Evolutionary conservation across 108 stramenopile genomes (phyloP), one percentile per base, ranked within the genome.

Genomic region (Fistulifera pelliculosa): DNA sequence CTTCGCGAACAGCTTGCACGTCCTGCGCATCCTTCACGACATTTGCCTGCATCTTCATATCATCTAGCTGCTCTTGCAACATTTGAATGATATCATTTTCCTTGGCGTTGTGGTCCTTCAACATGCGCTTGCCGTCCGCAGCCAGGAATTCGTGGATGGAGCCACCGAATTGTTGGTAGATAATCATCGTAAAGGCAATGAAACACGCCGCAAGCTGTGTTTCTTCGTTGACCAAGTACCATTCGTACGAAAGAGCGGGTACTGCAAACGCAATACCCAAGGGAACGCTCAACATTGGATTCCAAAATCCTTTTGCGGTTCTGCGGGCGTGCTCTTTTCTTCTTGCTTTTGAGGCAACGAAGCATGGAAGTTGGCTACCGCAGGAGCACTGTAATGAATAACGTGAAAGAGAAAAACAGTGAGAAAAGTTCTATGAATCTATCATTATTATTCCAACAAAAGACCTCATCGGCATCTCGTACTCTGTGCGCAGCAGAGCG

Each of bases 101-200:
- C 11, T 73, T 80, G 45, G 77, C 78, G 58, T 73, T 79, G 60
- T 85, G 82, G 12, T 85, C 77, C 65, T 79, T 77, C 47, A 93
- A 79, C 48, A 93, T 65, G 27, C 60, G 69, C 11, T 82, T 65
- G 17, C 77, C 78, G 50, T 78, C 79, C 56, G 77, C 80, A 49
- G 86, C 80, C 54, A 93, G 60, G 42, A 65, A 54, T 59, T 81
- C 81, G 76, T 81, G 74, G 25, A 93, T 79, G 59, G 81, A 74
- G 41, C 74, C 81, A 27, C 91, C 91, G n/a, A 76, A 87, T 51
- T 93, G 80, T 11, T 82, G 84, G 80, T 88, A 93, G 44, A 85
- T 62, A 35, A 84, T 65, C 14, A 82, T 80, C 45, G 80, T 79
- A 56, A 93, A 93, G 27, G 78, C 80, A 44, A 93, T 51, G 60